Conservation (phyloP, 106 monocot genomes). For the Chionographis japonica region DNA sequence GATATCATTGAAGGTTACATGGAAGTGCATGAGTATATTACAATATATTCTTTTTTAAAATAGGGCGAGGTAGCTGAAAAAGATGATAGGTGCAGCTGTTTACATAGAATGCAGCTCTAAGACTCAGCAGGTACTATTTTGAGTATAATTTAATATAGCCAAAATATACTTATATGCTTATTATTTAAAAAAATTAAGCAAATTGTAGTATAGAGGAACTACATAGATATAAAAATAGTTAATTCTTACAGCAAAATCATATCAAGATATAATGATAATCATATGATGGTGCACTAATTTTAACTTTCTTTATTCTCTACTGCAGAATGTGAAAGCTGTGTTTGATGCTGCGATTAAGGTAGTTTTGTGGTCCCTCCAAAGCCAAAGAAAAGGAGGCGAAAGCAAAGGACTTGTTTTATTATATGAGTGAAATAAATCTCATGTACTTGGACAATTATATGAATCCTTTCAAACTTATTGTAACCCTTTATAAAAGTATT, state of each 20-base stretch:
- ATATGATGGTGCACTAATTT: background rate
- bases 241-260: background rate
- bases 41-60: background rate
- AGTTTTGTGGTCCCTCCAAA: conserved; percentile 49
- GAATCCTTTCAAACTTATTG: no score
- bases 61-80: conserved; percentile 84
- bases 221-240: no score
- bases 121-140: conserved; percentile 61
- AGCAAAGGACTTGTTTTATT: conserved; percentile 32
- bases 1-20: background rate
- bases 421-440: conserved; percentile 12
- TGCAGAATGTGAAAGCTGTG: conserved; percentile 67
- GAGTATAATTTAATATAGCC: background rate
- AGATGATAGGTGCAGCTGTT: conserved; percentile 52
- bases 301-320: background rate
- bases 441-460: no score
- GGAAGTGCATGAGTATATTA: background rate
- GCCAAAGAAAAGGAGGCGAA: conserved; percentile 35
- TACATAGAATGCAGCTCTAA: conserved; percentile 87
- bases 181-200: no score
- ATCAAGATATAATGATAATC: no score
- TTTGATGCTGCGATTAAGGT: conserved; percentile 70
- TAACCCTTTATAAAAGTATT: no score
- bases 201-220: no score
- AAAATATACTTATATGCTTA: no score